Base-by-base conservation (phyloP, 2,329 filamentous ascomycete genomes). In the Macrophomina phaseolina region DNA sequence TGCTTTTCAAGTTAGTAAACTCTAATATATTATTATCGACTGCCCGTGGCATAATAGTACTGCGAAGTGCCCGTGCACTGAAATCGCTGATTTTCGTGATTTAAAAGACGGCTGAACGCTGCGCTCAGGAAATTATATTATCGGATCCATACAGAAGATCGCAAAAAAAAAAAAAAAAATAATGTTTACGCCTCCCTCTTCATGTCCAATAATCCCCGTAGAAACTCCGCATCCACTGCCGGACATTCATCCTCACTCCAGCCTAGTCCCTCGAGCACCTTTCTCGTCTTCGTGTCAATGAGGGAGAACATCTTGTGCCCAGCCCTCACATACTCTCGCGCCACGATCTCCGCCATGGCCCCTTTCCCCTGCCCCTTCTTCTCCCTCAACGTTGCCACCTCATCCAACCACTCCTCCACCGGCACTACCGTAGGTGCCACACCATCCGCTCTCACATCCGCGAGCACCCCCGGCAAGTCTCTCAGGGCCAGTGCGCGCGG, bases 141-240 rank as follows among this genome's bases (percentile, higher is more conserved):
- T 23, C 23, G 23, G 23, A 23, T 23, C 23, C 2, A 23, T 23
- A 1, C 23, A 23, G 23, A 23, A 23, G 23, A 23, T 23, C 23
- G 23, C 23, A 23, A 23, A 23, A 2, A 23, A 23, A 23, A 23
- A 23, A 23, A 23, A 23, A 23, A 23, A 2, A 2, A 23, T 1
- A 23, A 23, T 1, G 2, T 23, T 23, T 23, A 23, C 23, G 2
- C 23, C 2, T 23, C 2, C 23, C 23, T 23, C 23, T 23, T 23
- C 23, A 23, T 1, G 3, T 79, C 69, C 0, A 74, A 68, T 6
- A 72, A 58, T 18, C 71, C 71, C 1, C 14, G 28, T 14, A 53
- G 5, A 32, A 32, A 53, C 23, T n/a, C 51, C 11, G 28, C 51
- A 32, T 53, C 51, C 28, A 53, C 51, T 14, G 51, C 23, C 32